Evolutionary conservation across 371 early-diverging fungal genomes (phyloP).

Genomic region (Massospora cicadina): DNA sequence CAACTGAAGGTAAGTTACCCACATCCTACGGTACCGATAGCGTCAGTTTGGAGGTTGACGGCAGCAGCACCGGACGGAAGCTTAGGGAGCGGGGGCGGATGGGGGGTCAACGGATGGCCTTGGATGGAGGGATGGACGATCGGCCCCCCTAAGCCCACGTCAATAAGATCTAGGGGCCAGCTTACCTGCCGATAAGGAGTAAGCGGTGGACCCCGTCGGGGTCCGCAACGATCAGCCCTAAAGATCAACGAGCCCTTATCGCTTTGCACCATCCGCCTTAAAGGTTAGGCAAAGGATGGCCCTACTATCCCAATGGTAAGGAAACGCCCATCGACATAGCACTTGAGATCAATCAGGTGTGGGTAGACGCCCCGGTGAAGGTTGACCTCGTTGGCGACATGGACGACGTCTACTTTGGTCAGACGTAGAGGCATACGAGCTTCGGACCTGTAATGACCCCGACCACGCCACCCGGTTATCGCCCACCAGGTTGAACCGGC

Average conservation of each 20-base stretch:
- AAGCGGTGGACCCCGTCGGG: conserved; percentile 92
- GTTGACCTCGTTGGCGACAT: conserved; percentile 74
- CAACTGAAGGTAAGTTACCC: conserved; percentile 13
- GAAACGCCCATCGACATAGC: conserved; percentile 55
- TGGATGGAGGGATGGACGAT: conserved; percentile 88
- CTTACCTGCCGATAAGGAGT: conserved; percentile 66
- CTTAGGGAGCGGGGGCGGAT: conserved; percentile 90
- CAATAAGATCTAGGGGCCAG: too few species aligned
- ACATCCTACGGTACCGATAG: conserved; percentile 27
- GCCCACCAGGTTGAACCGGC: conserved; percentile 15
- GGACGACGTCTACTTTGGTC: conserved; percentile 13
- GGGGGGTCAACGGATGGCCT: conserved; percentile 71
- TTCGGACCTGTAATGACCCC: conserved; percentile 6
- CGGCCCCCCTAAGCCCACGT: conserved; percentile 58
- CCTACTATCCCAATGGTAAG: conserved; percentile 76
- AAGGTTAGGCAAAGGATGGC: too few species aligned
- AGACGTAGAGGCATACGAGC: not conserved
- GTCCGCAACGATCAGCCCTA: conserved; percentile 72
- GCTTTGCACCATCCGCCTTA: too few species aligned
- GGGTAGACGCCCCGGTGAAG: conserved; percentile 75
- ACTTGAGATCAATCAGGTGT: conserved; percentile 58
- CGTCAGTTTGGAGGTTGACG: conserved; percentile 43
- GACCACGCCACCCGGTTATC: conserved; percentile 14
- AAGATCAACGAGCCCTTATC: too few species aligned
- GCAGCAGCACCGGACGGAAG: conserved; percentile 80